Conservation (phyloP, 805 yeast genomes). For the Teunomyces barrocoloradensis region DNA sequence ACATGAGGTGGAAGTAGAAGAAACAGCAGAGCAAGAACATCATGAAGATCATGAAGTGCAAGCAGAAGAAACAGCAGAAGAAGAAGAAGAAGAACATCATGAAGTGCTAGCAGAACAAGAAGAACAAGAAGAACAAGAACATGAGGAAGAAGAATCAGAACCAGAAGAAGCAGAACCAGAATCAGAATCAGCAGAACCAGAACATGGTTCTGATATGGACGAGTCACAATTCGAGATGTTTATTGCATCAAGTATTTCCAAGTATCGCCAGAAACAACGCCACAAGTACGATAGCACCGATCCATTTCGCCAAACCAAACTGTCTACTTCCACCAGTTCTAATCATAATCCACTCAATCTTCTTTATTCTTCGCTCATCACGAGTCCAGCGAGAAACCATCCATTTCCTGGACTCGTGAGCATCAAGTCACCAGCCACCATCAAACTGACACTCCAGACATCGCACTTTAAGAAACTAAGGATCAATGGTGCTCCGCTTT, state of each 20-base stretch:
- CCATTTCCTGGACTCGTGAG: slow-evolving; percentile 17
- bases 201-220: not conserved
- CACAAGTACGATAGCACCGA: slow-evolving; percentile 9
- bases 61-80: not conserved
- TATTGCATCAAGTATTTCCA: slow-evolving; percentile 30
- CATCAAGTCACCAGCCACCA: slow-evolving; percentile 38
- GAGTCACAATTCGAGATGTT: slow-evolving; percentile 30
- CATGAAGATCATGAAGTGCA: not conserved
- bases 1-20: not conserved
- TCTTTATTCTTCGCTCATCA: slow-evolving; percentile 23
- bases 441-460: slow-evolving; percentile 30
- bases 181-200: not conserved
- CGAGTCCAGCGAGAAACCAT: slow-evolving; percentile 1
- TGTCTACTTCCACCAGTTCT: not conserved
- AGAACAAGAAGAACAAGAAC: not conserved
- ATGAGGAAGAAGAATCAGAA: not conserved
- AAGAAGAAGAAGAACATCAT: not conserved
- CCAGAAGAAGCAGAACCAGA: not conserved
- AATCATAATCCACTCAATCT: slow-evolving; percentile 24
- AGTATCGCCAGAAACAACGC: slow-evolving; percentile 28
- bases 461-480: slow-evolving; percentile 43
- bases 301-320: slow-evolving; percentile 8
- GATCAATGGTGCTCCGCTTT: slow-evolving; percentile 33
- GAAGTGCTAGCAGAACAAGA: not conserved
- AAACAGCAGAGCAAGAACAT: not conserved